phyloP scores from a whole-genome alignment of 306 rosid species.

The Castanopsis chinensis region DNA sequence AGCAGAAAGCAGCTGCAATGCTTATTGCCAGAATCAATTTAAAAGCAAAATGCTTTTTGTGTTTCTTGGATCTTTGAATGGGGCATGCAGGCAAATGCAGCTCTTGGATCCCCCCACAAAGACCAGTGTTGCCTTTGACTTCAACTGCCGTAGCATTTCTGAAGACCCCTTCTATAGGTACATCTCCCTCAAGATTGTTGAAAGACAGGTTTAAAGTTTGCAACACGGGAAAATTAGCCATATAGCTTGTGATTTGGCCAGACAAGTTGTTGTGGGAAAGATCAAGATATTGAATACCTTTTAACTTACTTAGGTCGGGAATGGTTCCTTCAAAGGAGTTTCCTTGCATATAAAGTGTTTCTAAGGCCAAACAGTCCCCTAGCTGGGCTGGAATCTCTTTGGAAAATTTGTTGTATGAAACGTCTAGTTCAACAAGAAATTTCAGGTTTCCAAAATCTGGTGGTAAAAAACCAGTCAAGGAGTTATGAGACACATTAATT shows the following conservation, averaged over 20 bases:
- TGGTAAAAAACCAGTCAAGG: not conserved
- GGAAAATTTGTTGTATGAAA: not conserved
- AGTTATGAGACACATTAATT: not conserved
- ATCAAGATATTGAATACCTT: not conserved
- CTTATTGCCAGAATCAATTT: not conserved
- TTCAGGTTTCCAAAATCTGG: not conserved
- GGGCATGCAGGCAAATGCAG: not conserved
- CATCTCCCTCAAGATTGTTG: not conserved
- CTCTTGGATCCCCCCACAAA: slow-evolving; percentile 1
- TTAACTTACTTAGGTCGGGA: not conserved
- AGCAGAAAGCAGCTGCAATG: not conserved
- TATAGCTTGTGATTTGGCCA: not conserved
- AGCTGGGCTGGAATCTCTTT: not conserved
- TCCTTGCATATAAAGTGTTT: not conserved
- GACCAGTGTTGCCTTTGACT: not conserved
- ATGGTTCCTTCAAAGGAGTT: not conserved
- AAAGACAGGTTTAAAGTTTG: not conserved
- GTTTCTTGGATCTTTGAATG: not conserved
- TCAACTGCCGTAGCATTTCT: not conserved
- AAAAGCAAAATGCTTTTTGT: not conserved
- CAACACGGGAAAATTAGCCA: not conserved
- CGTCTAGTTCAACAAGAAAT: not conserved
- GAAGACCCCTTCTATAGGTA: not conserved
- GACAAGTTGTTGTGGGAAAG: not conserved
- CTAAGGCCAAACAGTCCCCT: not conserved